Base-by-base conservation (phyloP, 2,329 filamentous ascomycete species). In the Rutstroemia sp. region DNA sequence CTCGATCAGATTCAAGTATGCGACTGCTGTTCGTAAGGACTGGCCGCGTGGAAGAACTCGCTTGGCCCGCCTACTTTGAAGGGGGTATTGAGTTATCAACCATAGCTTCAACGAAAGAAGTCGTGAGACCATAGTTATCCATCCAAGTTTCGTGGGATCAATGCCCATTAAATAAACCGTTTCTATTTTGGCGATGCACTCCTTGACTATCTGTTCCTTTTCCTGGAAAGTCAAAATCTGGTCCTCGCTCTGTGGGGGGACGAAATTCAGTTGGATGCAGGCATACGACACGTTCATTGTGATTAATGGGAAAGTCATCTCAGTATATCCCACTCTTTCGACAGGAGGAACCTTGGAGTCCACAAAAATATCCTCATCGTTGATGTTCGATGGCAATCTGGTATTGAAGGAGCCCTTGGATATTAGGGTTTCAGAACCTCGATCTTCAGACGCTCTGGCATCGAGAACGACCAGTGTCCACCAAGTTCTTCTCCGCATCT, bases 401-500 rank as follows among this genome's bases (percentile, higher is more conserved):
- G 75, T 76, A 60, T 79, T 75, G 57, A 74, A 78, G 61, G 71
- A 70, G 42, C 61, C 64, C 52, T 76, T 73, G 16, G 73, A 55
- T 7, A 78, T 72, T 27, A 70, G 68, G 12, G 73, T 70, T 58
- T 78, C 75, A 4, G 71, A 71, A 5, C 77, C 77, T 54, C 78
- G 74, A 57, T 78, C 76, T 59, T 79, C 76, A 8, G 75, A 71
- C 5, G 73, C 68, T n/a, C 75, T 72, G 40, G 73, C 68, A 65
- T 80, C 77, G 56, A 79, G 63, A 21, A 76, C 64, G 51, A 69
- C 69, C 23, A 80, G 72, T 59, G 77, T 73, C 72, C 75, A 78
- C 77, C 77, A 80, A 23, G 78, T 58, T 23, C 77, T 72, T 47
- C 78, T 73, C 30, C 78, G 73, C 71, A 79, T 76, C 59, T 80